Conservation (phyloP, 2,329 filamentous ascomycete species). For the Fusarium xyrophilum region DNA sequence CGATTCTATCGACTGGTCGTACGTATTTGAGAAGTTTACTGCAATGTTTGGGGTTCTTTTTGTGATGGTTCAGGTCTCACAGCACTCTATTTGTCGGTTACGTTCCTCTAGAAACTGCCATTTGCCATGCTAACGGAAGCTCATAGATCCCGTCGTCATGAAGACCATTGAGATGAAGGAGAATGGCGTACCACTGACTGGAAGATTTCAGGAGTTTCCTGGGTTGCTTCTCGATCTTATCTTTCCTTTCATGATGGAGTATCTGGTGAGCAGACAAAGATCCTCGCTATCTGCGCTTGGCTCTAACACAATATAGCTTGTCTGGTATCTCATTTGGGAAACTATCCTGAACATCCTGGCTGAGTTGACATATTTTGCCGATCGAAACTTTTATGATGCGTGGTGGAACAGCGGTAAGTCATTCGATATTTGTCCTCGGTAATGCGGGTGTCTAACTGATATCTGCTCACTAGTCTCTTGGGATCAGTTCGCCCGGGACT, state of each 20-base stretch:
- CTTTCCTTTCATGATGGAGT: constrained; percentile 81
- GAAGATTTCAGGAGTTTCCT: constrained; percentile 72
- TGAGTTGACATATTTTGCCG: constrained; percentile 78
- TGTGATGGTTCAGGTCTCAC: constrained; percentile 80
- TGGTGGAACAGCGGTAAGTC: constrained; percentile 67
- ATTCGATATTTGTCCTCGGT: no score
- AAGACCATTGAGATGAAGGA: constrained; percentile 72
- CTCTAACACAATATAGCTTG: constrained; percentile 51
- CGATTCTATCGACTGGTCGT: constrained; percentile 74
- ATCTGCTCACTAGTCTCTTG: constrained; percentile 57
- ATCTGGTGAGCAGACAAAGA: constrained; percentile 55
- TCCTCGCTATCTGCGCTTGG: background rate
- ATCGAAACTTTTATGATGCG: constrained; percentile 73
- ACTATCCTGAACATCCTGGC: constrained; percentile 76
- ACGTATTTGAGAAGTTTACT: constrained; percentile 73
- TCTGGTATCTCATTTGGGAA: constrained; percentile 86
- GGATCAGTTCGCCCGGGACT: constrained; percentile 81
- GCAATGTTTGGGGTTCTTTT: constrained; percentile 76
- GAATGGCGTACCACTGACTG: constrained; percentile 63
- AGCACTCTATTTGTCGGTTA: constrained; percentile 70
- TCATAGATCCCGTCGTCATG: constrained; percentile 71
- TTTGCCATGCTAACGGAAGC: constrained; percentile 1
- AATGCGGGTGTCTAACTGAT: background rate
- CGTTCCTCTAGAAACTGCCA: background rate
- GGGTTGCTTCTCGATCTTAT: constrained; percentile 78